These are phyloP conservation scores for Penicillium thymicola DNA, from an alignment of 2,329 filamentous ascomycete genomes.

Conservation along the genomic window DNA sequence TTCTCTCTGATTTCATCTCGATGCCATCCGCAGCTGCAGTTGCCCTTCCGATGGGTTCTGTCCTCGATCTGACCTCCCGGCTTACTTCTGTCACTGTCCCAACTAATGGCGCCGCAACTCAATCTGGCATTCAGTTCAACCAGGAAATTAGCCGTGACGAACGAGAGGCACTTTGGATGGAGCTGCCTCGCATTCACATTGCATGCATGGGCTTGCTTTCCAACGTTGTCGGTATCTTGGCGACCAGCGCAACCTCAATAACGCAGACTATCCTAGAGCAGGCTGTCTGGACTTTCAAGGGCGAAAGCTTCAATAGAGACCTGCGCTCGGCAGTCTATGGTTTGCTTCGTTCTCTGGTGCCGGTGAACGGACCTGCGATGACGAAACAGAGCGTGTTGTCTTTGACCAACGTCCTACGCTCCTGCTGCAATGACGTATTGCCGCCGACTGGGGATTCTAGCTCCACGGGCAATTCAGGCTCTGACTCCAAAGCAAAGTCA, in stretches of 20 bases:
- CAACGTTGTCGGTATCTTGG: slow-evolving; percentile 57
- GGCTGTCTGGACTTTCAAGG: slow-evolving; percentile 64
- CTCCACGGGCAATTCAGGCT: slow-evolving; percentile 25
- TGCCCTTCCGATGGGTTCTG: slow-evolving; percentile 61
- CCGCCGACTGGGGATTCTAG: slow-evolving; percentile 43
- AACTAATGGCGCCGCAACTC: slow-evolving; percentile 40
- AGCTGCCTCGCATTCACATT: slow-evolving; percentile 70
- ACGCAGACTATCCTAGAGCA: slow-evolving; percentile 68
- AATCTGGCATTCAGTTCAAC: slow-evolving; percentile 60
- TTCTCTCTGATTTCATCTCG: slow-evolving; percentile 62
- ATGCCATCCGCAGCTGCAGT: slow-evolving; percentile 64
- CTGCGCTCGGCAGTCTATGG: slow-evolving; percentile 62
- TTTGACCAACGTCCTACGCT: slow-evolving; percentile 59
- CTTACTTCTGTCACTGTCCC: slow-evolving; percentile 64
- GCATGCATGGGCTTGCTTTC: slow-evolving; percentile 64
- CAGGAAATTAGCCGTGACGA: slow-evolving; percentile 74
- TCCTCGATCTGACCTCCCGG: slow-evolving; percentile 68
- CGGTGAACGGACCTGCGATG: slow-evolving; percentile 62
- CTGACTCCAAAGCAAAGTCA: slow-evolving; percentile 42
- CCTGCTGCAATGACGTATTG: slow-evolving; percentile 73
- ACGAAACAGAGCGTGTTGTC: slow-evolving; percentile 63
- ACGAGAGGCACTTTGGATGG: slow-evolving; percentile 71
- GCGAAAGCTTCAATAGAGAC: slow-evolving; percentile 48
- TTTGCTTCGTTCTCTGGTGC: slow-evolving; percentile 57
- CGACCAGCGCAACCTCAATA: slow-evolving; percentile 56